phyloP scores from a whole-genome alignment of 441 rosid species.

The Biscutella auriculata region DNA sequence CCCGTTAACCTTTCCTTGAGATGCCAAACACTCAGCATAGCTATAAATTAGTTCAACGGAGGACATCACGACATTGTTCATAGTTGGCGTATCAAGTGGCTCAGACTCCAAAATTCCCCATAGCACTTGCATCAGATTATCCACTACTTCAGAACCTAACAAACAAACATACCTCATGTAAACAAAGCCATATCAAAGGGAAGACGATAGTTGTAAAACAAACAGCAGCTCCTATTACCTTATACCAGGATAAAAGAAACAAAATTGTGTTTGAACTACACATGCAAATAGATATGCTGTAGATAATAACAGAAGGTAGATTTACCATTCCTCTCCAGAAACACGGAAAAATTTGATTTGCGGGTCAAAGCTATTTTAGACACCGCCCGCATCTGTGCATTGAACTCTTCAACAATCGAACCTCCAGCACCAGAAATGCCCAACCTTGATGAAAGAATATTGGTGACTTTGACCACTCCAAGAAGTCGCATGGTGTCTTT shows the following conservation, averaged over 20 bases:
- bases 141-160: constrained; percentile 88
- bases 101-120: constrained; percentile 99
- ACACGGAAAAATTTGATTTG: constrained; percentile 66
- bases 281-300: constrained; percentile 5
- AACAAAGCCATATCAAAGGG: constrained; percentile 11
- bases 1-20: constrained; percentile 61
- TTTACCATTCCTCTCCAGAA: constrained; percentile 82
- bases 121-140: constrained; percentile 90
- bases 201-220: background rate
- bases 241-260: constrained; percentile 6
- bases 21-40: constrained; percentile 96
- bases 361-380: constrained; percentile 97
- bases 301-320: constrained; percentile 1
- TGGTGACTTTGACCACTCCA: constrained; percentile 88
- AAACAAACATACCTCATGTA: constrained; percentile 4
- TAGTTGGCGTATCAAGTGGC: constrained; percentile 90
- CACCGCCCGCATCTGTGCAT: constrained; percentile 96
- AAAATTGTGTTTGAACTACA: constrained; percentile 7
- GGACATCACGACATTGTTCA: constrained; percentile 89
- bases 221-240: background rate
- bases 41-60: constrained; percentile 92
- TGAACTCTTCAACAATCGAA: constrained; percentile 94
- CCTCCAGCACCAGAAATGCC: constrained; percentile 77
- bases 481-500: constrained; percentile 93
- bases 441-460: constrained; percentile 68